These are phyloP conservation scores for Lentinula raphanica DNA, from an alignment of 768 basidiomycete species.

Conservation along the genomic window DNA sequence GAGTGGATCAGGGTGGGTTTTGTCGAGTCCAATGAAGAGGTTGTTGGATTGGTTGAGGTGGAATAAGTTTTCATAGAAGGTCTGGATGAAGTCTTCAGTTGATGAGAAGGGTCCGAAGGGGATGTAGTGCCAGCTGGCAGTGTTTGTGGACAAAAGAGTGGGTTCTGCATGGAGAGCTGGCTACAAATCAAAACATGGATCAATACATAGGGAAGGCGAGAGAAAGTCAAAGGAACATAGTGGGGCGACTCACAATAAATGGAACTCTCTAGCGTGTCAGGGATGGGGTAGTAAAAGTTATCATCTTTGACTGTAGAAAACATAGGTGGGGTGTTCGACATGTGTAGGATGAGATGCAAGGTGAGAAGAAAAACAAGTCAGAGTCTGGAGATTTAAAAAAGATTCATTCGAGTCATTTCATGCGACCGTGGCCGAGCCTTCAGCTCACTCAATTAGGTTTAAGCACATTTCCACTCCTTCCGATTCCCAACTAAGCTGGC, in stretches of 20 bases:
- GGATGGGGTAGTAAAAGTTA: conserved; percentile 50
- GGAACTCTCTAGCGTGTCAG: conserved; percentile 37
- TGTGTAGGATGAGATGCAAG: no score
- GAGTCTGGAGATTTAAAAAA: no score
- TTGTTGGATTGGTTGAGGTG: not conserved
- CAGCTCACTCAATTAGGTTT: no score
- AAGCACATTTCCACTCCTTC: no score
- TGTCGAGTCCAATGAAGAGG: not conserved
- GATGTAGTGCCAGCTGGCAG: not conserved
- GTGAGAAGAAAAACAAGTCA: no score
- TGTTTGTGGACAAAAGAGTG: not conserved
- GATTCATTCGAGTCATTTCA: no score
- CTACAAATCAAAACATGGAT: not conserved
- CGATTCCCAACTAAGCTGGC: no score
- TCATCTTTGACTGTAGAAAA: not conserved
- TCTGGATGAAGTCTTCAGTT: not conserved
- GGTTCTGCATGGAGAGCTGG: not conserved
- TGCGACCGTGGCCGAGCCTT: no score
- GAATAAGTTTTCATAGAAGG: not conserved
- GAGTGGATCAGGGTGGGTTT: not conserved
- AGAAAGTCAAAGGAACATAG: no score
- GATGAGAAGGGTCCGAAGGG: conserved; percentile 1
- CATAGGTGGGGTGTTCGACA: no score
- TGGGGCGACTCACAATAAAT: conserved; percentile 45
- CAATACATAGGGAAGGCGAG: not conserved